Percentiles rank a stretch among this genome's conserved stretches.
Evolutionary conservation across 2,329 filamentous ascomycete genomes (phyloP).

Genomic region (Microcyclosporella mali): DNA sequence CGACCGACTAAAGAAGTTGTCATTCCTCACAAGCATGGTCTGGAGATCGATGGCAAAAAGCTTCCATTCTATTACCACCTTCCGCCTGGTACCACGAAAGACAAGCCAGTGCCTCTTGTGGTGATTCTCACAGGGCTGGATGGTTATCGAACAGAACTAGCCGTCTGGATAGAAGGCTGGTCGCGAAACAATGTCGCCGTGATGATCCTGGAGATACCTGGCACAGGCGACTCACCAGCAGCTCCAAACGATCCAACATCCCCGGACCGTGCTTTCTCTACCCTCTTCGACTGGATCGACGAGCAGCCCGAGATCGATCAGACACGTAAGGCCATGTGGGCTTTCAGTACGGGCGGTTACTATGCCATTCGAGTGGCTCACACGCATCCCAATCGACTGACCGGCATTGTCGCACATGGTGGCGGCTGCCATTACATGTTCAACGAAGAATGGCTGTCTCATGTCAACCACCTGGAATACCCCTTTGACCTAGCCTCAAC

Average conservation of each 20-base stretch:
- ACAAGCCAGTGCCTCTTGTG: constrained; percentile 45
- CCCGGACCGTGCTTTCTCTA: constrained; percentile 50
- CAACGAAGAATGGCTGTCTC: constrained; percentile 47
- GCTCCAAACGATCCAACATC: constrained; percentile 40
- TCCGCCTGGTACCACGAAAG: constrained; percentile 42
- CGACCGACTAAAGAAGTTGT: constrained; percentile 56
- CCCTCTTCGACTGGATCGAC: constrained; percentile 50
- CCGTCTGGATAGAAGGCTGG: constrained; percentile 48
- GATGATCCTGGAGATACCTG: constrained; percentile 51
- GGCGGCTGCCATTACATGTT: constrained; percentile 57
- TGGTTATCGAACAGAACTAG: constrained; percentile 53
- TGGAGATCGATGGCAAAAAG: constrained; percentile 45
- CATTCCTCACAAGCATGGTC: constrained; percentile 53
- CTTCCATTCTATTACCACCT: constrained; percentile 63
- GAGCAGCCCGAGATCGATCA: constrained; percentile 44
- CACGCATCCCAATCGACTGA: constrained; percentile 48
- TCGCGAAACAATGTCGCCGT: constrained; percentile 45
- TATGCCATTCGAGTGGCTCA: constrained; percentile 54
- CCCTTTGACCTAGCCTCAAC: constrained; percentile 52
- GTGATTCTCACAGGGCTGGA: constrained; percentile 55
- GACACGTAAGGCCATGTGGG: constrained; percentile 48
- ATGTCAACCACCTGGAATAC: constrained; percentile 53
- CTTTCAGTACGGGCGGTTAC: constrained; percentile 54
- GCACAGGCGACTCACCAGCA: constrained; percentile 53
- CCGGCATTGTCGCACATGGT: constrained; percentile 49